Conservation (phyloP, 495 filamentous ascomycete species). For the Penicillium diatomitis region DNA sequence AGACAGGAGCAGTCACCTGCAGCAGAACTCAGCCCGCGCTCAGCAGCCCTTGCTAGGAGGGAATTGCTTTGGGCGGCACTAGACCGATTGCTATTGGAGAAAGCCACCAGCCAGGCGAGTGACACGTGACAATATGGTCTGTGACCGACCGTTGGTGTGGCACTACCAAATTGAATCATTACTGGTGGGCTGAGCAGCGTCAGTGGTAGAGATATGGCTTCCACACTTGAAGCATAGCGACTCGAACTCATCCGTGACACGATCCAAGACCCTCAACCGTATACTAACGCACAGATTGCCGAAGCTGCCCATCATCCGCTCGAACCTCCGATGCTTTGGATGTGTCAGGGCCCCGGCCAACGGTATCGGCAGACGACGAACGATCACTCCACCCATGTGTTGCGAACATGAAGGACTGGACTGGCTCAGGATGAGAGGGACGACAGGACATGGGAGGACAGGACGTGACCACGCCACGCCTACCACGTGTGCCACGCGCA, state of each 20-base stretch:
- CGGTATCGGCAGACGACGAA: slow-evolving; percentile 9
- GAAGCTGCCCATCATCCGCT: slow-evolving; percentile 13
- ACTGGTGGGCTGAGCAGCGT: neutral
- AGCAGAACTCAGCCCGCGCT: neutral
- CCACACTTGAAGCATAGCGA: slow-evolving; percentile 4
- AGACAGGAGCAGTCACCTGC: slow-evolving; percentile 1
- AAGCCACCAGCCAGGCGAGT: neutral
- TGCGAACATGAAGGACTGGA: too few species aligned
- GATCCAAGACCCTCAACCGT: slow-evolving; percentile 4
- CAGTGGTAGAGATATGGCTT: slow-evolving; percentile 7
- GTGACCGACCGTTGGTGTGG: neutral
- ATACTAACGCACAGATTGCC: slow-evolving; percentile 17
- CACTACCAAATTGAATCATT: neutral
- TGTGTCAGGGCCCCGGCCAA: slow-evolving; percentile 15
- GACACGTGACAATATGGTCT: neutral
- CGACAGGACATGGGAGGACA: too few species aligned
- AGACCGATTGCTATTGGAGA: neutral
- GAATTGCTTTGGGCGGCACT: neutral
- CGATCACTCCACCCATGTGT: slow-evolving; percentile 17
- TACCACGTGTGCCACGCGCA: too few species aligned
- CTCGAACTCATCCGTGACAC: slow-evolving; percentile 13
- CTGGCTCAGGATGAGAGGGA: too few species aligned
- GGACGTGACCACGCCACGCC: too few species aligned
- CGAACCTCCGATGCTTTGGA: slow-evolving; percentile 20
- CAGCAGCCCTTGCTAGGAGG: too few species aligned